Conservation (phyloP, 176 grass and related monocot species). For the Avena sativa region DNA sequence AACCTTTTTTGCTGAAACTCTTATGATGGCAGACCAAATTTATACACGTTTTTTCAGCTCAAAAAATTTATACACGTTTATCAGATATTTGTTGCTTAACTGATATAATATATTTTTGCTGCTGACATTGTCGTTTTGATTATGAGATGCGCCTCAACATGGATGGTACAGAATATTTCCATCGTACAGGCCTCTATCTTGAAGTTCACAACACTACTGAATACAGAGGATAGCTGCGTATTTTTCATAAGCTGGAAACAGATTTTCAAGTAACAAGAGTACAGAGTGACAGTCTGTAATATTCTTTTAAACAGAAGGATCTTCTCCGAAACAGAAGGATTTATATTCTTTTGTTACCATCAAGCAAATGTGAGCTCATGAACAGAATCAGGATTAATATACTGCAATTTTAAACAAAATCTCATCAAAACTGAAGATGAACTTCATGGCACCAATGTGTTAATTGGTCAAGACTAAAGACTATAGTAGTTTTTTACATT, state of each 20-base stretch:
- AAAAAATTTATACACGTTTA: background rate
- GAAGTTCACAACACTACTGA: background rate
- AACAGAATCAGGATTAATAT: background rate
- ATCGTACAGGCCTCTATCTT: background rate
- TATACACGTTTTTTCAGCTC: background rate
- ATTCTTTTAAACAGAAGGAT: too few species aligned
- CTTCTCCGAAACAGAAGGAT: background rate
- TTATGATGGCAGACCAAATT: slow-evolving; percentile 30
- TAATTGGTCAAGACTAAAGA: background rate
- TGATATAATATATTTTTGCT: background rate
- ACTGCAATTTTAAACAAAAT: background rate
- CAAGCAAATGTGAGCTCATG: background rate
- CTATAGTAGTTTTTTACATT: background rate
- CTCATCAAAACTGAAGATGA: background rate
- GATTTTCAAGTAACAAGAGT: slow-evolving; percentile 9
- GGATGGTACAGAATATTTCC: slow-evolving; percentile 5
- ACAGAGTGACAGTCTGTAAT: background rate
- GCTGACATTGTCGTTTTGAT: background rate
- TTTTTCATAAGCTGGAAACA: slow-evolving; percentile 20
- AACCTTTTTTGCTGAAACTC: slow-evolving; percentile 37
- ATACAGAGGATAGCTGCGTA: background rate
- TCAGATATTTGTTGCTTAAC: slow-evolving; percentile 27
- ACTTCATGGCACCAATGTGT: background rate
- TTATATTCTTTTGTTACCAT: slow-evolving; percentile 17
- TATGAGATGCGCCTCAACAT: slow-evolving; percentile 14